Evolutionary conservation across 371 early-diverging fungal species (phyloP), one percentile per base, ranked within the genome.

Genomic region (Entomophthora muscae): DNA sequence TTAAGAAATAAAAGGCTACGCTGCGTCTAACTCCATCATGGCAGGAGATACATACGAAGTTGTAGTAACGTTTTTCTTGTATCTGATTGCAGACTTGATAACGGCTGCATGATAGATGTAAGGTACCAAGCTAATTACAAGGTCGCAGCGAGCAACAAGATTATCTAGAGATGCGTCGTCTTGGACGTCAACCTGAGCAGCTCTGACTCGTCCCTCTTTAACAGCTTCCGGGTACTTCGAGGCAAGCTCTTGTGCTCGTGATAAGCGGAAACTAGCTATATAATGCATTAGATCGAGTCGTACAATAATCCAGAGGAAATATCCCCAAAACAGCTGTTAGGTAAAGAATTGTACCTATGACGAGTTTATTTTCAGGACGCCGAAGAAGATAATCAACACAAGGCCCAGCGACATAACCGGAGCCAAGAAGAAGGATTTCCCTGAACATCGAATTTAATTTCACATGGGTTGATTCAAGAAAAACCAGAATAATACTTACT

Each of bases 371-470:
- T 68, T 90, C 82, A 29, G 84, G 80, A 63, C 83, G 78, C 58
- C 96, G 82, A 66, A 88, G 75, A 33, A 98, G 80, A 73, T 95
- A 94, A 70, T 95, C 94, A 53, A 90, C 93, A 70, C 92, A 81
- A 51, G 98, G 98, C 63, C 87, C 91, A 64, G 97, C 91, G 53
- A 98, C 98, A 72, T 89, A 96, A 63, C 98, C 98, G 30, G 96
- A 93, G 63, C 98, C 98, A 61, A 98, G 86, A 61, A 97, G 84
- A 61, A 97, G 82, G 64, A 95, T 88, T 65, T 84, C 81, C 73
- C 87, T 88, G n/a, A n/a, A n/a, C n/a, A n/a, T n/a, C n/a, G n/a
- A n/a, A n/a, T n/a, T n/a, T n/a, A n/a, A n/a, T n/a, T n/a, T n/a
- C n/a, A n/a, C n/a, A n/a, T n/a, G n/a, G n/a, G n/a, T n/a, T n/a